Base-by-base conservation (phyloP, 495 filamentous ascomycete species). In the Parmelia sp. region DNA sequence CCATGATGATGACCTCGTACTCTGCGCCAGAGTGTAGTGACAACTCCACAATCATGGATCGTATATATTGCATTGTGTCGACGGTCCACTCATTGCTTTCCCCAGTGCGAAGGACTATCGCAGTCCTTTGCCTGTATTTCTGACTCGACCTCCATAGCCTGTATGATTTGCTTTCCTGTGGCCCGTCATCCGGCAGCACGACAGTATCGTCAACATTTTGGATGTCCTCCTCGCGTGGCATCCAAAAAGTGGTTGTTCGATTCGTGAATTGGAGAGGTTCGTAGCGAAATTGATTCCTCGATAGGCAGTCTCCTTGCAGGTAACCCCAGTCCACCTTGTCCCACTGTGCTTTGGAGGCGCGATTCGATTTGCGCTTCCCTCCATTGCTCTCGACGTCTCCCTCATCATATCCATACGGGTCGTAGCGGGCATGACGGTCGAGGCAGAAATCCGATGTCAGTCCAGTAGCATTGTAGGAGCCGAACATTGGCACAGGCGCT, bases 1-100 rank as follows among this genome's bases (percentile, higher is more conserved):
- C 81, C 61, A 92, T 80, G 6, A 94, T 74, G 67, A 88, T 88
- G 39, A 94, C 82, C 68, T 89, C 80, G 71, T 91, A 93, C 74
- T 91, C 86, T 15, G 84, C 89, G 4, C 91, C 90, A 11, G 87
- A 86, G 57, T 84, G 79, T 19, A 95, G 74, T 8, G 83, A 83
- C 35, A 92, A 75, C 72, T 94, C 91, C 25, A 83, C 85, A 66
- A 94, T 82, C 59, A 93, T 75, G 4, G 90, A 81, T 25, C 90
- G 86, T 55, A 95, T 84, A 17, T 84, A 82, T 66, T 86, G 80
- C 65, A 85, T 82, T 67, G 91, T 87, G 68, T 90, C 86, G 17
- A 83, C 73, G n/a, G 81, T 87, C 71, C 87, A 94, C 31, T 79
- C 71, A 70, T 88, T 88, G 27, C 79, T 83, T 37, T 86, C 82